Evolutionary conservation across 2,329 filamentous ascomycete species (phyloP).

Genomic region (Hirsutella minnesotensis): DNA sequence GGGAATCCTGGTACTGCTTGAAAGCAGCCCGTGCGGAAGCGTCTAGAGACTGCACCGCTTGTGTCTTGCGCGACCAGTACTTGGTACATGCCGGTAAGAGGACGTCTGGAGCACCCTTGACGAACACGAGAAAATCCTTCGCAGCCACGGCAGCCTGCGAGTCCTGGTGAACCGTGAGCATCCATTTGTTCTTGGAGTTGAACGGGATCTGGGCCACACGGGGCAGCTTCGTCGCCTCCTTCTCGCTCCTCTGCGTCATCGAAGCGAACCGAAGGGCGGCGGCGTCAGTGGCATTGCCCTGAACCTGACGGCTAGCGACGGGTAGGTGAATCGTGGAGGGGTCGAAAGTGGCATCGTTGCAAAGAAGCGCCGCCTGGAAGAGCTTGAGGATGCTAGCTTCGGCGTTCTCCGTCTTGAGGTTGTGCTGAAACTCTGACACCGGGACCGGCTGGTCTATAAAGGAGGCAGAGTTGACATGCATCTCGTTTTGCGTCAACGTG

Average conservation of each 20-base stretch:
- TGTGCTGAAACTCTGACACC: constrained; percentile 13
- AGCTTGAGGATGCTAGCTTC: constrained; percentile 11
- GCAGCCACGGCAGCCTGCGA: constrained; percentile 5
- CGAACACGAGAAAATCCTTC: constrained; percentile 28
- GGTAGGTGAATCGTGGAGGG: constrained; percentile 22
- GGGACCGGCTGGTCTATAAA: constrained; percentile 22
- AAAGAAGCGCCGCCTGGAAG: constrained; percentile 20
- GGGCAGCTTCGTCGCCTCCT: constrained; percentile 8
- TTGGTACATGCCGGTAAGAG: constrained; percentile 23
- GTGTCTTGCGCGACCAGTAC: constrained; percentile 21
- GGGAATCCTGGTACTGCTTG: constrained; percentile 23
- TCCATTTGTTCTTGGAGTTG: constrained; percentile 39
- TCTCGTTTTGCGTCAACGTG: constrained; percentile 30
- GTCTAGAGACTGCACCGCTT: constrained; percentile 21
- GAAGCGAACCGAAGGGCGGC: constrained; percentile 29
- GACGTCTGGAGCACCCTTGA: constrained; percentile 44
- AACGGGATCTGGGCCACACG: constrained; percentile 31
- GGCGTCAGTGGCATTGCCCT: constrained; percentile 31
- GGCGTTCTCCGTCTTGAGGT: constrained; percentile 6
- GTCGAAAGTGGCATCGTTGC: constrained; percentile 31
- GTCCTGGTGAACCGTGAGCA: constrained; percentile 26
- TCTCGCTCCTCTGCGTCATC: constrained; percentile 9
- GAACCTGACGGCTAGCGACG: constrained; percentile 19
- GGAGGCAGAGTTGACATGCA: constrained; percentile 26
- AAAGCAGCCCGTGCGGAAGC: constrained; percentile 19